phyloP scores from a whole-genome alignment of 2,329 filamentous ascomycete genomes.

The Chaetomium globosum region DNA sequence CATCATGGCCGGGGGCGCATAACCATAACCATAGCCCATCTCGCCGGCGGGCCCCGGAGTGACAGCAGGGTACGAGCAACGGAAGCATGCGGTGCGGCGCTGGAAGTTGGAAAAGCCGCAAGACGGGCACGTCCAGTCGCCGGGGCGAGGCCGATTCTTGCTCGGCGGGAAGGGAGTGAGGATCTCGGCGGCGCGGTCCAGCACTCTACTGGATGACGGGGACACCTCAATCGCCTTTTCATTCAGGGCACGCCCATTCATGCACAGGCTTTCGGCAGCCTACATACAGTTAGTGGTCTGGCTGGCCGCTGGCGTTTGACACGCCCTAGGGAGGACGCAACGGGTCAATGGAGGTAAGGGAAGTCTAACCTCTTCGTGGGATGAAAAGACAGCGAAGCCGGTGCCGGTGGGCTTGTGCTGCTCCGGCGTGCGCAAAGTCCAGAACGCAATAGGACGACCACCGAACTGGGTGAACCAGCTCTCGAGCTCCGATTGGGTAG shows the following conservation, averaged over 20 bases:
- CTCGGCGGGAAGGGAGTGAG: conserved; percentile 96
- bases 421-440: conserved; percentile 95
- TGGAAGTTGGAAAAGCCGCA: conserved; percentile 99
- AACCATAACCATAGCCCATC: conserved; percentile 64
- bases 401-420: conserved; percentile 99
- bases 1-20: conserved; percentile 78
- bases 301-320: neutral
- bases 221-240: conserved; percentile 99
- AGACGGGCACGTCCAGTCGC: conserved; percentile 98
- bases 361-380: conserved; percentile 83
- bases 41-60: conserved; percentile 72
- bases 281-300: conserved; percentile 43
- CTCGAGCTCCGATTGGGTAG: conserved; percentile 96
- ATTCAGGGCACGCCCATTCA: conserved; percentile 97
- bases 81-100: conserved; percentile 96
- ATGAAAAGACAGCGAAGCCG: conserved; percentile 97
- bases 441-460: conserved; percentile 96
- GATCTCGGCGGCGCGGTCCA: conserved; percentile 94
- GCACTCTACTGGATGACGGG: conserved; percentile 91
- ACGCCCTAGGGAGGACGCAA: neutral
- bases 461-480: conserved; percentile 99
- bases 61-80: conserved; percentile 97
- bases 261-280: conserved; percentile 97
- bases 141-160: conserved; percentile 95
- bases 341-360: neutral